Base-by-base conservation (phyloP, 1,284 basidiomycete species). In the Sanguinoderma infundibulare region DNA sequence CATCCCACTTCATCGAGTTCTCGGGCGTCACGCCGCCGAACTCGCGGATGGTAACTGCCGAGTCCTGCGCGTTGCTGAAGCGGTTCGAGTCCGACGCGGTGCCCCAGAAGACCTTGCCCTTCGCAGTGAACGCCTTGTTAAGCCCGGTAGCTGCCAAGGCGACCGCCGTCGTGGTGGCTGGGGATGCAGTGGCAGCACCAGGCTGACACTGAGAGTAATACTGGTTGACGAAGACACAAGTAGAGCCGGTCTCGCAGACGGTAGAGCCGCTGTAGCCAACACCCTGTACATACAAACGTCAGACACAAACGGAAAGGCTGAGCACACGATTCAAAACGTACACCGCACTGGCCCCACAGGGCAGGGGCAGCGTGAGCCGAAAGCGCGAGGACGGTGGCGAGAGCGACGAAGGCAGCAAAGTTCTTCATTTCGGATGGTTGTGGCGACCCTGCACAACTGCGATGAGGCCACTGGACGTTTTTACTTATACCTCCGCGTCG, bases 1-100 rank as follows among this genome's bases (percentile, higher is more conserved):
- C 70, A 60, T 73, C 75, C 77, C 77, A 78, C 69, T 78, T 78
- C 76, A 77, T 76, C 53, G 72, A 74, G 67, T 78, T 78, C 64
- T 70, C 73, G 1, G 77, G 76, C 14, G 77, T 77, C 51, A 77
- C 60, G 36, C 73, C 69, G 34, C 76, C 75, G 54, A 78, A 78
- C 51, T 75, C 67, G 46, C 71, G 68, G 53, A 68, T 71, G 26
- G 71, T 73, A n/a, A 71, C 70, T 32, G 60, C 54, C 7, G 71
- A 73, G 61, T 73, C 69, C 59, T 54, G 60, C 30, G 71, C 60
- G 63, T 73, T 64, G 64, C 66, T 73, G 66, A 73, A 73, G 30
- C 70, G 66, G 66, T 70, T 68, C 39, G 67, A 66, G 62, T 73
- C 71, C 36, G 70, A 59, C 15, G 66, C 64, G 26, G 71, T 71